Percentiles rank a stretch among this genome's conserved stretches.
Conservation (phyloP, 345 rosid species). For the Linum lewisii region DNA sequence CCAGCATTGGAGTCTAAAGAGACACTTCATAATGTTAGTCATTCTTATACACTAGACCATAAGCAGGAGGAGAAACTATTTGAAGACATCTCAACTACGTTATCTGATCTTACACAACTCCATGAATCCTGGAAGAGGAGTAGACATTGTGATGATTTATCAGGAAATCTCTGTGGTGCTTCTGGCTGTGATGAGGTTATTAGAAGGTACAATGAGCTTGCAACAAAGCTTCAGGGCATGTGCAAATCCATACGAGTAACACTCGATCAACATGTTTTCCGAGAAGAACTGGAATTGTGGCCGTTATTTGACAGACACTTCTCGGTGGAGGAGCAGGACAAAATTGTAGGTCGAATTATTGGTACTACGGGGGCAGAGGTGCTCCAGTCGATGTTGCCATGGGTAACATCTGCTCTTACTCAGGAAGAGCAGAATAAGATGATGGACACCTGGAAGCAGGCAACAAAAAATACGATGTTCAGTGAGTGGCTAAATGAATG, state of each 20-base stretch:
- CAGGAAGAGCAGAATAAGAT: constrained; percentile 52
- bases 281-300: constrained; percentile 61
- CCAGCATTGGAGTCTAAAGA: constrained; percentile 55
- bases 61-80: constrained; percentile 51
- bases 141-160: constrained; percentile 11
- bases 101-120: constrained; percentile 39
- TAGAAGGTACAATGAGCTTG: constrained; percentile 35
- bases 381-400: constrained; percentile 56
- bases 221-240: constrained; percentile 55
- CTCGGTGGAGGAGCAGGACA: constrained; percentile 54
- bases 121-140: constrained; percentile 22
- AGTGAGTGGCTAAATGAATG: constrained; percentile 61
- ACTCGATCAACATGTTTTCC: constrained; percentile 45
- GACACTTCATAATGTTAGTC: constrained; percentile 55
- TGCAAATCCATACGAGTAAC: constrained; percentile 52
- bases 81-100: constrained; percentile 42
- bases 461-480: constrained; percentile 55
- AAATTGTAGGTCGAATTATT: constrained; percentile 49
- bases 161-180: constrained; percentile 12
- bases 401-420: constrained; percentile 59
- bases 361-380: constrained; percentile 63
- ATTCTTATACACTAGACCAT: constrained; percentile 54
- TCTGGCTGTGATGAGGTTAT: constrained; percentile 14
- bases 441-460: constrained; percentile 64
- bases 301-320: constrained; percentile 54